Base-by-base conservation (phyloP, 306 rosid genomes). In the Crataegus laevigata region DNA sequence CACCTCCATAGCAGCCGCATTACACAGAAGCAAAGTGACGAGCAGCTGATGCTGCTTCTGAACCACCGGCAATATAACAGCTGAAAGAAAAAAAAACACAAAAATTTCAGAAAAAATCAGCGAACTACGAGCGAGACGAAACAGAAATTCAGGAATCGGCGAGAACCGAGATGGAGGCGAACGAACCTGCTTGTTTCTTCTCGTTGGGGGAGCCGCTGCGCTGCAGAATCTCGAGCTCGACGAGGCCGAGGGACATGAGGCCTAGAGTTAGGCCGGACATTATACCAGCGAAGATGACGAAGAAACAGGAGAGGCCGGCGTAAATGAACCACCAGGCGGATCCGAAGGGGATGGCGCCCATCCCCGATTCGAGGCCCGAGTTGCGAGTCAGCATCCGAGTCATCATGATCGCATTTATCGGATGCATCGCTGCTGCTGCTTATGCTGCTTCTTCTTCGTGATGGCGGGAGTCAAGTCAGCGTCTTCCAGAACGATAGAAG, bases 211-310 rank as follows among this genome's bases (percentile, higher is more conserved):
- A 77, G 54, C 99, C 99, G 38, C 99, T 94, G 7, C 93, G 93
- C 80, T 88, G 90, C 57, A 94, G 91, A 80, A 94, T 94, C 90
- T 94, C 99, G 69, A 94, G 97, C 71, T 94, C 99, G 25, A 94
- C 99, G 73, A 85, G 96, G 64, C 96, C 86, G 14, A 94, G 96
- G 62, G 99, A 94, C 99, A 94, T 94, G 81, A 94, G 96, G 11
- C 99, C 99, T 17, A 94, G 89, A 50, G 99, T 94, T 65, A 94
- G 64, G 21, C 99, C 99, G 12, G 99, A 92, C 99, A 94, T 92
- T n/a, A 94, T 89, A 24, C 99, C 99, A 7, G 99, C 99, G 72
- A 94, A 94, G 75, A 90, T 78, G 61, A 94, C 96, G 0, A 94
- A 76, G 47, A 84, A 66, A 42, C 86, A 77, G 11, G 96, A 94